Conservation (phyloP, 257 asterid species). For the Solanum paucissectum region DNA sequence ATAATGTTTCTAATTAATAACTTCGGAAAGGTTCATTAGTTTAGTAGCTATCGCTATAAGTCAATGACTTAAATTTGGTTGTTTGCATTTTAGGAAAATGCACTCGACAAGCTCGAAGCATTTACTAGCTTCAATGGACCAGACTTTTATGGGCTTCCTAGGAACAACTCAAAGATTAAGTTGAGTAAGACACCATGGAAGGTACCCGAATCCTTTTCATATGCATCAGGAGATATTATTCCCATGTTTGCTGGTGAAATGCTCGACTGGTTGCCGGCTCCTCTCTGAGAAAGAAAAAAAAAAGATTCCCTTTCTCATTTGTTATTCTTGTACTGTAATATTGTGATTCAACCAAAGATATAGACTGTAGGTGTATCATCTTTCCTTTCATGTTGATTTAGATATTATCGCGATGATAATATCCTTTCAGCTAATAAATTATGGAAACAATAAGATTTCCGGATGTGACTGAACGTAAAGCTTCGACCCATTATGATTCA, state of each 20-base stretch:
- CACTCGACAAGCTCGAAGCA: slow-evolving; percentile 82
- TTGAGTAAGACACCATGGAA: slow-evolving; percentile 64
- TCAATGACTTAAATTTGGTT: neutral
- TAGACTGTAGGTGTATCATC: neutral
- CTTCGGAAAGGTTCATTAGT: neutral
- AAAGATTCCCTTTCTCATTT: neutral
- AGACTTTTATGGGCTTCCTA: slow-evolving; percentile 76
- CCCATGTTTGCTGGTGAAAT: slow-evolving; percentile 89
- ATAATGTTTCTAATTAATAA: neutral
- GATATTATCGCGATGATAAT: neutral
- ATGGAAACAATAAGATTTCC: neutral
- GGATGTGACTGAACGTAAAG: neutral
- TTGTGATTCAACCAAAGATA: neutral
- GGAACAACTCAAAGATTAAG: slow-evolving; percentile 57
- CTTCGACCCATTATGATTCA: neutral
- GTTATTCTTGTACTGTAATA: neutral
- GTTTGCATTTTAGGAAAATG: slow-evolving; percentile 43
- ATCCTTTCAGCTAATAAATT: neutral
- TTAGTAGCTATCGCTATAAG: neutral
- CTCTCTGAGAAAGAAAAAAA: neutral
- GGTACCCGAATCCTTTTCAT: slow-evolving; percentile 63
- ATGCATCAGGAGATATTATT: slow-evolving; percentile 49
- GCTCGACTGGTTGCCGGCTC: slow-evolving; percentile 65
- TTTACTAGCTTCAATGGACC: slow-evolving; percentile 95
- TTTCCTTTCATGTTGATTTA: neutral